These are phyloP conservation scores for Ustilago lituana DNA, from an alignment of 1,284 basidiomycete species.

Conservation along the genomic window DNA sequence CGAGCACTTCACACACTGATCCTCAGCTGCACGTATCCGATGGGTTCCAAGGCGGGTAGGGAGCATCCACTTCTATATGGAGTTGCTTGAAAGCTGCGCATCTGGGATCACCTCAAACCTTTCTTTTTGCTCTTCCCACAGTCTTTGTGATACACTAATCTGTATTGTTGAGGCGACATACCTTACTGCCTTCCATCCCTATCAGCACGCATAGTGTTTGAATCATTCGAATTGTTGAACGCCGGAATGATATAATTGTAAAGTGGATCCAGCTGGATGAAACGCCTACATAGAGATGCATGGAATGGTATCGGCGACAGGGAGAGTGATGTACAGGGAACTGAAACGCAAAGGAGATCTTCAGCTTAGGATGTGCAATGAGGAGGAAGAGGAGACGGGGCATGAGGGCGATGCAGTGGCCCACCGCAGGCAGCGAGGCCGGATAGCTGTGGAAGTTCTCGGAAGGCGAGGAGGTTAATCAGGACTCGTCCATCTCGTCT, in stretches of 20 bases:
- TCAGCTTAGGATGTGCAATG: no score
- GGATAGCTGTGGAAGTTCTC: no score
- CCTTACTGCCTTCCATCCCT: neutral
- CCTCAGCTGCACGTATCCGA: slow-evolving; percentile 58
- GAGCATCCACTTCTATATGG: slow-evolving; percentile 37
- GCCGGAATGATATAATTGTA: no score
- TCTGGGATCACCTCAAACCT: slow-evolving; percentile 47
- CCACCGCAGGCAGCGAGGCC: no score
- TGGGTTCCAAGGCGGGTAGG: slow-evolving; percentile 49
- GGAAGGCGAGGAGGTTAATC: no score
- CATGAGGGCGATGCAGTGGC: no score
- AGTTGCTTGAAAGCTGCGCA: slow-evolving; percentile 56
- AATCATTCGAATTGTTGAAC: no score
- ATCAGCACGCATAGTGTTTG: no score
- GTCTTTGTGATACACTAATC: no score
- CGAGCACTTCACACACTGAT: slow-evolving; percentile 53
- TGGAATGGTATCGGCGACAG: slow-evolving; percentile 16
- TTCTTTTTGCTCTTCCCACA: slow-evolving; percentile 30
- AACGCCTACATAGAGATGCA: slow-evolving; percentile 1
- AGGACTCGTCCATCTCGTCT: slow-evolving; percentile 40
- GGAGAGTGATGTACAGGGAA: slow-evolving; percentile 9
- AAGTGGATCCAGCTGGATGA: no score
- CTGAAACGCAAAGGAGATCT: neutral
- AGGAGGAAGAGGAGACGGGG: no score
- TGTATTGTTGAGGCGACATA: no score